phyloP scores from a whole-genome alignment of 768 basidiomycete species.

The Neoboletus magnificus region DNA sequence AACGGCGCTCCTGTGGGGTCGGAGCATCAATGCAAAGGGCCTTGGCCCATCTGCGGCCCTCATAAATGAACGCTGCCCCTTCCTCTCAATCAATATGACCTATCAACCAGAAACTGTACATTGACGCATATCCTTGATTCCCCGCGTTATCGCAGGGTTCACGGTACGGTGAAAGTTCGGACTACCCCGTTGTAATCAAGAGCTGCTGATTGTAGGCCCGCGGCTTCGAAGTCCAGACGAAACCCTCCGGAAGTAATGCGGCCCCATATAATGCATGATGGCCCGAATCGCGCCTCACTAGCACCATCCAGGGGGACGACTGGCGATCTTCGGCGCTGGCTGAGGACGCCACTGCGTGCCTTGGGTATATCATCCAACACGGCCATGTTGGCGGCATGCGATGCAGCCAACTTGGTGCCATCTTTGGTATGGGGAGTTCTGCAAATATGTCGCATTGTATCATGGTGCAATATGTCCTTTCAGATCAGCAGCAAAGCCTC shows the following conservation, averaged over 20 bases:
- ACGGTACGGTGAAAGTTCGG: background rate
- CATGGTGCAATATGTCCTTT: background rate
- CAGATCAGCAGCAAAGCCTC: background rate
- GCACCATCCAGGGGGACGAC: background rate
- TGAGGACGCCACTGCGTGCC: background rate
- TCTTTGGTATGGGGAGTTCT: background rate
- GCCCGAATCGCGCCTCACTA: background rate
- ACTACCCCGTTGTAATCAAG: background rate
- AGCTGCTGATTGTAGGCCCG: background rate
- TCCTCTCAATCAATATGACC: conserved; percentile 9
- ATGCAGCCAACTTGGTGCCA: background rate
- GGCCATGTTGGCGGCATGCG: background rate
- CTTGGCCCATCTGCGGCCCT: background rate
- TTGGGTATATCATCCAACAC: background rate
- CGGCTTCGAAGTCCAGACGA: background rate
- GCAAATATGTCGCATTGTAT: background rate
- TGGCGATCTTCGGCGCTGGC: background rate
- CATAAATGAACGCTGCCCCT: conserved; percentile 2
- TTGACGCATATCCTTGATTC: background rate
- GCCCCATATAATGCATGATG: too few relatives aligned
- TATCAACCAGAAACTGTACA: background rate
- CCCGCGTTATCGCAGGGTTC: background rate
- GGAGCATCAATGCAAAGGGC: background rate
- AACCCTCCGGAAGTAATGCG: background rate
- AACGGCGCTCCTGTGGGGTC: background rate